Conservation (phyloP, 352 stramenopile species). For the Salisapilia sapeloensis region DNA sequence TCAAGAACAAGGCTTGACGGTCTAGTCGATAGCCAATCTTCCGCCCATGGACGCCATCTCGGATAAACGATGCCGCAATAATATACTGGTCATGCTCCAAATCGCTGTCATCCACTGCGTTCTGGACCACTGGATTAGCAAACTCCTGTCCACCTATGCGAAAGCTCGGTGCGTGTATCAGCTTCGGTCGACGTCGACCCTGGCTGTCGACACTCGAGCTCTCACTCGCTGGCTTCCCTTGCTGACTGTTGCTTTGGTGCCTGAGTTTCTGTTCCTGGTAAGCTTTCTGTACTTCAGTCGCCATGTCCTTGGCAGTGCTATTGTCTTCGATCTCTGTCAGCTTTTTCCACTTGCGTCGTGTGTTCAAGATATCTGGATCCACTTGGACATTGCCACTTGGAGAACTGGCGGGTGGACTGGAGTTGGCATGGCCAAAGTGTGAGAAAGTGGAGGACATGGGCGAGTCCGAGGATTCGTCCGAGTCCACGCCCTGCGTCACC, state of each 20-base stretch:
- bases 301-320: slow-evolving; percentile 72
- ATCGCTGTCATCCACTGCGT: slow-evolving; percentile 12
- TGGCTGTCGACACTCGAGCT: slow-evolving; percentile 2
- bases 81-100: slow-evolving; percentile 51
- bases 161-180: neutral
- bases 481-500: too few species aligned
- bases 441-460: too few species aligned
- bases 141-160: neutral
- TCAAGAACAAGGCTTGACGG: slow-evolving; percentile 38
- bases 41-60: slow-evolving; percentile 64
- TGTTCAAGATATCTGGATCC: slow-evolving; percentile 46
- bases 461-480: too few species aligned
- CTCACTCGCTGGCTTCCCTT: slow-evolving; percentile 8
- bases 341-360: slow-evolving; percentile 73
- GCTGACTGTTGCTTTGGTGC: slow-evolving; percentile 9
- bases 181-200: slow-evolving; percentile 1
- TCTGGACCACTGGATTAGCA: slow-evolving; percentile 1
- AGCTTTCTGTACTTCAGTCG: slow-evolving; percentile 51
- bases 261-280: slow-evolving; percentile 44
- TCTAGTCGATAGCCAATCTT: slow-evolving; percentile 73
- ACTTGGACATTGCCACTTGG: slow-evolving; percentile 14
- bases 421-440: too few species aligned
- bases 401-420: too few species aligned
- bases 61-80: slow-evolving; percentile 62
- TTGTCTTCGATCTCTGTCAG: slow-evolving; percentile 65